These are phyloP conservation scores for Aspergillus bridgeri DNA, from an alignment of 495 filamentous ascomycete species.

Conservation along the genomic window DNA sequence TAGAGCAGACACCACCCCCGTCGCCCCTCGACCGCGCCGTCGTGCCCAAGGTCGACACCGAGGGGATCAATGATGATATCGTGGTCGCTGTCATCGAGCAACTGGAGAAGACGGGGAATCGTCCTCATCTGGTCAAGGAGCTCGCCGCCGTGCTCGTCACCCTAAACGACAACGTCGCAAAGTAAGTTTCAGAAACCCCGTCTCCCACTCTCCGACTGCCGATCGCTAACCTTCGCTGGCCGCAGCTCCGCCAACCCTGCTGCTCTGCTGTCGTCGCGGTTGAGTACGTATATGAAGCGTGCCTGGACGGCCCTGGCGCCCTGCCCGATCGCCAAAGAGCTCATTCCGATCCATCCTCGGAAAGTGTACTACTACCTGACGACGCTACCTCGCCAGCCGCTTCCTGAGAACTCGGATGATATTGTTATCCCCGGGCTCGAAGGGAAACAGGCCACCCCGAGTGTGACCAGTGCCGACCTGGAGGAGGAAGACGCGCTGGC, in stretches of 20 bases:
- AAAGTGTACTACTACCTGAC: slow-evolving; percentile 96
- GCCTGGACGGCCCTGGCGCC: slow-evolving; percentile 76
- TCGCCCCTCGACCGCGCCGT: slow-evolving; percentile 60
- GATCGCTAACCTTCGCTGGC: slow-evolving; percentile 31
- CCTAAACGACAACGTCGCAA: slow-evolving; percentile 79
- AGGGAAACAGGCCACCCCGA: slow-evolving; percentile 70
- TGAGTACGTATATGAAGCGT: slow-evolving; percentile 85
- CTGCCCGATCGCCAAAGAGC: slow-evolving; percentile 88
- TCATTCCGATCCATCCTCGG: slow-evolving; percentile 86
- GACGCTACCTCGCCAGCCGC: slow-evolving; percentile 73
- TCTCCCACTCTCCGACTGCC: background rate
- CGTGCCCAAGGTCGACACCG: slow-evolving; percentile 71
- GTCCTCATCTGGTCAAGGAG: slow-evolving; percentile 92
- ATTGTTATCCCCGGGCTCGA: slow-evolving; percentile 39
- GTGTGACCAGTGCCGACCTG: slow-evolving; percentile 67
- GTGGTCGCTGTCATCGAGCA: slow-evolving; percentile 89
- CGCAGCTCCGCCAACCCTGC: slow-evolving; percentile 89
- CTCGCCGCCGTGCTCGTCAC: slow-evolving; percentile 75
- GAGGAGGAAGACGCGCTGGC: slow-evolving; percentile 70
- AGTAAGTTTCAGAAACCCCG: slow-evolving; percentile 56
- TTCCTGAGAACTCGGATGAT: slow-evolving; percentile 68
- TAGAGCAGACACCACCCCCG: slow-evolving; percentile 80
- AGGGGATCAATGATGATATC: slow-evolving; percentile 91
- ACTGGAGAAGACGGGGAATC: slow-evolving; percentile 86
- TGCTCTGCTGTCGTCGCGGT: slow-evolving; percentile 88